These are phyloP conservation scores for Croton setiger DNA, from an alignment of 441 rosid species.

Conservation along the genomic window DNA sequence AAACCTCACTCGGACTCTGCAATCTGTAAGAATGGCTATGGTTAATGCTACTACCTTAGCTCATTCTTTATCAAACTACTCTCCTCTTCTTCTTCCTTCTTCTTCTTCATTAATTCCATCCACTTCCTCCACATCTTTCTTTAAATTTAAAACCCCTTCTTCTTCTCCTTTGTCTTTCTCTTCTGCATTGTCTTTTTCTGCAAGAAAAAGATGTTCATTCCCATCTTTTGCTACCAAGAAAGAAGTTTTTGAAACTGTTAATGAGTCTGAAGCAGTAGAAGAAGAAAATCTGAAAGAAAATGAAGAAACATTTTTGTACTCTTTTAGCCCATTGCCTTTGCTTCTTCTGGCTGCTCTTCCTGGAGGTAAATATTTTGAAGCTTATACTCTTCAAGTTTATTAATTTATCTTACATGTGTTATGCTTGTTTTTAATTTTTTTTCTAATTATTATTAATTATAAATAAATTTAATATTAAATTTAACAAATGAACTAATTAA, in stretches of 20 bases:
- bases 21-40: conserved; percentile 40
- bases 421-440: not conserved
- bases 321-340: conserved; percentile 63
- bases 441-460: too few species aligned
- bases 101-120: conserved; percentile 29
- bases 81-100: conserved; percentile 24
- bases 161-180: conserved; percentile 22
- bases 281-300: conserved; percentile 25
- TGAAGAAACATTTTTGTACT: conserved; percentile 50
- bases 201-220: conserved; percentile 13
- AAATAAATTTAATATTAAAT: too few species aligned
- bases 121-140: conserved; percentile 13
- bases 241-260: conserved; percentile 17
- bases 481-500: too few species aligned
- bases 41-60: conserved; percentile 33
- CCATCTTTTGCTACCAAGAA: conserved; percentile 31
- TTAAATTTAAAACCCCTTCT: conserved; percentile 24
- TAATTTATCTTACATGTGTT: not conserved
- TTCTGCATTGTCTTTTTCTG: conserved; percentile 6
- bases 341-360: conserved; percentile 70
- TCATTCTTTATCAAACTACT: conserved; percentile 17
- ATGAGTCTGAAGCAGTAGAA: conserved; percentile 15
- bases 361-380: conserved; percentile 79
- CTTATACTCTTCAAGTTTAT: too few species aligned
- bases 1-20: not conserved